Percentiles rank a stretch among this genome's conserved stretches.
phyloP scores from a whole-genome alignment of 2,329 filamentous ascomycete species.

The Fusarium zealandicum region DNA sequence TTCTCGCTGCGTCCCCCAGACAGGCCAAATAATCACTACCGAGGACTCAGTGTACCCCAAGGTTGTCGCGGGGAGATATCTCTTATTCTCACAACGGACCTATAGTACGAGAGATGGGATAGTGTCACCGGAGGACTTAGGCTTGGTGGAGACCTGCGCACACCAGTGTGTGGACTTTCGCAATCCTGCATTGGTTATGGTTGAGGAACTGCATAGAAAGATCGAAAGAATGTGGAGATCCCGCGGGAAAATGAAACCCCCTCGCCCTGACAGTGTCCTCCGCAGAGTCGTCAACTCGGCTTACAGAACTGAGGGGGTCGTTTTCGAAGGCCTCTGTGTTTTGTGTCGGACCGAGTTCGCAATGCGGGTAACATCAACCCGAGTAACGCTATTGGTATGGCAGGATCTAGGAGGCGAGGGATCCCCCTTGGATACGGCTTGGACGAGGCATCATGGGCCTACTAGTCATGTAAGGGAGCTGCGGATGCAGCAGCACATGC shows the following conservation, averaged over 20 bases:
- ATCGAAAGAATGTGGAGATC: no score
- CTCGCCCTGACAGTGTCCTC: background rate
- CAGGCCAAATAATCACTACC: no score
- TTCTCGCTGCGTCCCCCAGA: no score
- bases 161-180: no score
- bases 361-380: background rate
- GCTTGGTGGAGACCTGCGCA: background rate
- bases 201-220: no score
- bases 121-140: background rate
- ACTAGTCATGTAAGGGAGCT: no score
- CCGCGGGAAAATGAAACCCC: background rate
- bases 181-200: no score
- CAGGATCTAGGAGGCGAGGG: constrained; percentile 4
- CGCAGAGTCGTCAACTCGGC: background rate
- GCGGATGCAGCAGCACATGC: background rate
- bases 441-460: background rate
- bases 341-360: background rate
- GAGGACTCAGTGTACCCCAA: background rate
- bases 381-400: background rate
- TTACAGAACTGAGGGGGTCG: background rate
- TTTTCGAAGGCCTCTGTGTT: background rate
- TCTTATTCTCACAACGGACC: background rate
- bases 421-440: background rate
- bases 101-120: background rate
- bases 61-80: background rate